phyloP scores from a whole-genome alignment of 2,329 filamentous ascomycete species.

The Pseudomassariella vexata region DNA sequence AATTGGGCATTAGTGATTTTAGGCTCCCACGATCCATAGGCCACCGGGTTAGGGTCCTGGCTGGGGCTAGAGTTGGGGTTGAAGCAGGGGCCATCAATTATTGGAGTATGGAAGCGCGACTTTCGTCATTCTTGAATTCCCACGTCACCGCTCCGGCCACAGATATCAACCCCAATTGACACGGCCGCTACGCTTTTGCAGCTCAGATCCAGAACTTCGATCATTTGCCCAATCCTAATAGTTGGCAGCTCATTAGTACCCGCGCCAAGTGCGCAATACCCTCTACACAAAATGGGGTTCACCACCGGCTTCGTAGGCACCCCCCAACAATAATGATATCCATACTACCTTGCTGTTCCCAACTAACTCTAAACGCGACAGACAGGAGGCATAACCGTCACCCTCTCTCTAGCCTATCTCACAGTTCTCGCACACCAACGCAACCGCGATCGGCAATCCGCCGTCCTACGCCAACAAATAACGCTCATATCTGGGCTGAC shows the following conservation, averaged over 20 bases:
- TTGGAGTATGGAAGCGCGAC: too few relatives aligned
- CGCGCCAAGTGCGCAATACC: slow-evolving; percentile 4
- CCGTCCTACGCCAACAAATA: slow-evolving; percentile 51
- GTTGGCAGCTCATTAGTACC: slow-evolving; percentile 9
- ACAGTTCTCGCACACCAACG: slow-evolving; percentile 64
- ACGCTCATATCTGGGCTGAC: slow-evolving; percentile 46
- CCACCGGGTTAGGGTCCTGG: too few relatives aligned
- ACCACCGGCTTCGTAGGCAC: slow-evolving; percentile 64
- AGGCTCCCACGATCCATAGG: too few relatives aligned
- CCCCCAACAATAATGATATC: not conserved
- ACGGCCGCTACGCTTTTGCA: too few relatives aligned
- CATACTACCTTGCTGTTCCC: not conserved
- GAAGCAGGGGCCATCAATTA: too few relatives aligned
- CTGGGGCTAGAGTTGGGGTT: too few relatives aligned
- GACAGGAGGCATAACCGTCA: slow-evolving; percentile 72
- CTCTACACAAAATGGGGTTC: slow-evolving; percentile 68
- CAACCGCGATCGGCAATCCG: slow-evolving; percentile 55
- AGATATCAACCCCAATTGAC: not conserved
- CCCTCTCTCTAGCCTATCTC: slow-evolving; percentile 67
- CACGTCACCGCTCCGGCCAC: not conserved
- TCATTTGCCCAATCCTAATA: too few relatives aligned
- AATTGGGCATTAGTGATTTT: too few relatives aligned
- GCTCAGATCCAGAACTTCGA: too few relatives aligned
- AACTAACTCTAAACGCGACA: slow-evolving; percentile 24
- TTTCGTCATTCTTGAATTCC: slow-evolving; percentile 14